Evolutionary conservation across 108 stramenopile species (phyloP).

Genomic region (Cyclotella sp.): DNA sequence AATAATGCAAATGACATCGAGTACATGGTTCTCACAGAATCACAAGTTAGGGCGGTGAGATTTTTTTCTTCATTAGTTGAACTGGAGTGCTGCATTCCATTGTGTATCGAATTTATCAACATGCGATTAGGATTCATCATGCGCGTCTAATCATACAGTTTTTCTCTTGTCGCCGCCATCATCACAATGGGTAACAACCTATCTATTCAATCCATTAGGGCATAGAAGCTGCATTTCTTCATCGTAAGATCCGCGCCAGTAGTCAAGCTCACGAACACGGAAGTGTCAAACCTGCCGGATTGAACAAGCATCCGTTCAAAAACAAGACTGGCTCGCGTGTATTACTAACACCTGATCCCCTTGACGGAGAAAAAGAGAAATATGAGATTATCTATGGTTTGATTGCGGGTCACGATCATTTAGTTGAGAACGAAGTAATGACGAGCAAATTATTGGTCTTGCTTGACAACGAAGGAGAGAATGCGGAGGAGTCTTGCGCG

Average conservation of each 20-base stretch:
- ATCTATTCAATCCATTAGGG: conserved; percentile 29
- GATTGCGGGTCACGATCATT: conserved; percentile 43
- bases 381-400: conserved; percentile 41
- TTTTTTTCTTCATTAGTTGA: neutral
- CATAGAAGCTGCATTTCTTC: conserved; percentile 66
- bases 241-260: conserved; percentile 23
- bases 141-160: neutral
- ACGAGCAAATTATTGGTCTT: conserved; percentile 33
- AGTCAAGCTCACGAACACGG: neutral
- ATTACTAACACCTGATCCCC: conserved; percentile 32
- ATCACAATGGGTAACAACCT: no score
- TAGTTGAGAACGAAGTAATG: neutral
- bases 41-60: conserved; percentile 69
- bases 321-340: conserved; percentile 40
- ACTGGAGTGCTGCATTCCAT: no score
- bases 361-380: conserved; percentile 13
- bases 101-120: neutral
- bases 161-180: no score
- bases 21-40: conserved; percentile 75
- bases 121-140: neutral
- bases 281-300: neutral
- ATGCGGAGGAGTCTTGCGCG: conserved; percentile 46
- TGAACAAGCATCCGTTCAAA: conserved; percentile 48
- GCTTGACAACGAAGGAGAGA: conserved; percentile 27
- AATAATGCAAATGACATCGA: conserved; percentile 36